Conservation (phyloP, 2,329 filamentous ascomycete species). For the Fusarium buxicola region DNA sequence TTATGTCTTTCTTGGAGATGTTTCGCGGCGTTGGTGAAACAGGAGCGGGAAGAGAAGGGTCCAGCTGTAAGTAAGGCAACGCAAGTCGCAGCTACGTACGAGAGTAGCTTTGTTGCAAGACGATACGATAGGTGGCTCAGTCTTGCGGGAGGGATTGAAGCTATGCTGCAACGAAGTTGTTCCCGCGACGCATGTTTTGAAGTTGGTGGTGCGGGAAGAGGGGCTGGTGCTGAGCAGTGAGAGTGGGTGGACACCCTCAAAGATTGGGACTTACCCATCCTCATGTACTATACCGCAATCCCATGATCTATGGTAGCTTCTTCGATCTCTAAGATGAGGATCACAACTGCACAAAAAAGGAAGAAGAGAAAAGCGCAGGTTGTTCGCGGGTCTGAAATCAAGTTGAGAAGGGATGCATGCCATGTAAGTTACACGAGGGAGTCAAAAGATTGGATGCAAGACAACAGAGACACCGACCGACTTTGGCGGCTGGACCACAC, state of each 20-base stretch:
- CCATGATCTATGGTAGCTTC: constrained; percentile 47
- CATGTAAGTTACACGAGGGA: constrained; percentile 36
- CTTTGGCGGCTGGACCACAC: constrained; percentile 33
- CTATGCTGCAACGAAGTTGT: constrained; percentile 38
- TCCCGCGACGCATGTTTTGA: constrained; percentile 38
- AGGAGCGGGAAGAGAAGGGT: constrained; percentile 21
- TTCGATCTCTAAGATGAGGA: constrained; percentile 27
- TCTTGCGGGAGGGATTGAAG: constrained; percentile 4
- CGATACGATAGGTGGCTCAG: neutral
- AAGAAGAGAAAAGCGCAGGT: constrained; percentile 15
- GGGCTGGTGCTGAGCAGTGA: constrained; percentile 34
- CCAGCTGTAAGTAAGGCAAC: constrained; percentile 18
- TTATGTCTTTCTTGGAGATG: constrained; percentile 27
- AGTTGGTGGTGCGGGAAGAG: constrained; percentile 38
- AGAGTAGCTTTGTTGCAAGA: constrained; percentile 2
- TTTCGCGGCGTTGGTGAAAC: constrained; percentile 37
- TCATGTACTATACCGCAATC: constrained; percentile 48
- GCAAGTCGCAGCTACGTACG: constrained; percentile 3
- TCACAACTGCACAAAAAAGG: constrained; percentile 25
- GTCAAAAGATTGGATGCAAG: constrained; percentile 20
- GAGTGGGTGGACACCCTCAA: constrained; percentile 35
- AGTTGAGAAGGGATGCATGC: constrained; percentile 38
- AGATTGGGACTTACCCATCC: constrained; percentile 50
- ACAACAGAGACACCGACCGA: constrained; percentile 37
- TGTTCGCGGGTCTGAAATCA: constrained; percentile 25